A percentile compares a stretch with the other conserved stretches of the same genome.
These are phyloP conservation scores for Colletotrichum cordylinicola DNA, from an alignment of 2,329 filamentous ascomycete genomes.

Conservation along the genomic window DNA sequence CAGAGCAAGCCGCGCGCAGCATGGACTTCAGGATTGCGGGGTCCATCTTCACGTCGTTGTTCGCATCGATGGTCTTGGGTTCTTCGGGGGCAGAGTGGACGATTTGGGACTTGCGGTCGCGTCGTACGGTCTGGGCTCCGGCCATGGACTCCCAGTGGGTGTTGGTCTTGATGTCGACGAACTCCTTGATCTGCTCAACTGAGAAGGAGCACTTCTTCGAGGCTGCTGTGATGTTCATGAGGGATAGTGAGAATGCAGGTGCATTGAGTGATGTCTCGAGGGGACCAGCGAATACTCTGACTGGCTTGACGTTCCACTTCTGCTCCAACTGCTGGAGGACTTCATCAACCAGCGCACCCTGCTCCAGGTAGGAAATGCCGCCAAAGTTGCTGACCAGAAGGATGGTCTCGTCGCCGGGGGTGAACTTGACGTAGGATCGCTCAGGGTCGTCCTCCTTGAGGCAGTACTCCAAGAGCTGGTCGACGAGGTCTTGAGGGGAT, in stretches of 20 bases:
- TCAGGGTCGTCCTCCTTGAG: slow-evolving; percentile 61
- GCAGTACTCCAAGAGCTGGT: slow-evolving; percentile 64
- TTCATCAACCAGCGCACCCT: slow-evolving; percentile 60
- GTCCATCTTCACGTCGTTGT: slow-evolving; percentile 56
- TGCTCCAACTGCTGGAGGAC: slow-evolving; percentile 53
- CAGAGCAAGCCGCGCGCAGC: slow-evolving; percentile 58
- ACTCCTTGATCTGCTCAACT: slow-evolving; percentile 60
- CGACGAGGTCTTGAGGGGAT: slow-evolving; percentile 53
- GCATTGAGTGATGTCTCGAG: slow-evolving; percentile 77
- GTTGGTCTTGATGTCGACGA: slow-evolving; percentile 70
- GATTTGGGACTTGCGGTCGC: slow-evolving; percentile 47
- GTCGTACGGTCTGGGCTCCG: slow-evolving; percentile 45
- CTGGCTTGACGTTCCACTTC: slow-evolving; percentile 54
- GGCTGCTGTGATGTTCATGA: slow-evolving; percentile 63
- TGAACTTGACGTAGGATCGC: slow-evolving; percentile 55
- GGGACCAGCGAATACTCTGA: slow-evolving; percentile 65
- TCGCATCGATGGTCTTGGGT: slow-evolving; percentile 40
- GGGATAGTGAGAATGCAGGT: slow-evolving; percentile 71
- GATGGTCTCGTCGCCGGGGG: slow-evolving; percentile 51
- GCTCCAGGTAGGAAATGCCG: slow-evolving; percentile 62
- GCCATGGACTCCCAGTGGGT: slow-evolving; percentile 60
- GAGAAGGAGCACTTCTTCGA: slow-evolving; percentile 51
- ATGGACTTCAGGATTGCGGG: slow-evolving; percentile 57
- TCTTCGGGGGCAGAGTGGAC: slow-evolving; percentile 40
- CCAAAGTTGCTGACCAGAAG: slow-evolving; percentile 66